Base-by-base conservation (phyloP, 768 basidiomycete genomes). In the Pleurotus tuber-regium region DNA sequence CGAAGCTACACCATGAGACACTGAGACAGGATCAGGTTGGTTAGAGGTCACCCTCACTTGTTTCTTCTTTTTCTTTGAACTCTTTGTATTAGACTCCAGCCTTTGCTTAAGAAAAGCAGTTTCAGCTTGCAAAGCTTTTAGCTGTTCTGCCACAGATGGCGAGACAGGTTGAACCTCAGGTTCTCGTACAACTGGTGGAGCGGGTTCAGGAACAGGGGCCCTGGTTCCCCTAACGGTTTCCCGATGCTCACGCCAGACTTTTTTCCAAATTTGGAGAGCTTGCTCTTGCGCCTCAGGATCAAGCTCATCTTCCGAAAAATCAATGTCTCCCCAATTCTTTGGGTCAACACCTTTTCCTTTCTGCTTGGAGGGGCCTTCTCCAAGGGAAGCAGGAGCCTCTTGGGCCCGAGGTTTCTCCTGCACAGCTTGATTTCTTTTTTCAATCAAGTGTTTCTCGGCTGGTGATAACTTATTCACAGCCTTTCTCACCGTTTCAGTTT, bases 271-370 rank as follows among this genome's bases (percentile, higher is more conserved):
- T 25, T 16, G 43, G 1, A 57, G 30, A 12, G 55, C 55, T 28
- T 38, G 36, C 14, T 49, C 26, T 40, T 65, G 63, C 9, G 40
- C 47, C 5, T 54, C 56, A 12, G 51, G 8, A 48, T 65, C 48
- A 2, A 59, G 11, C 4, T 46, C 28, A n/a, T 46, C 12, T 16
- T 65, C 61, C 16, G 41, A 14, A 2, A 60, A 44, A 25, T 51
- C 33, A 33, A 58, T 30, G 11, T 39, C 41, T 16, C 63, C 63
- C 64, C 64, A 65, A 35, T 65, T 61, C 2, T 39, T 24, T n/a
- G 59, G 61, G 42, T 65, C 61, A 18, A 52, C 35, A 1, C 50
- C 53, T 47, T 65, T 65, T 4, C 61, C 63, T 57, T 65, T 43
- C 8, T 28, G 19, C 25, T 30, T 46, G 29, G 43, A 46, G 43